Percentiles rank a stretch among this genome's conserved stretches.
These are phyloP conservation scores for Rutstroemia sydowiana DNA, from an alignment of 2,329 filamentous ascomycete species.

Conservation along the genomic window DNA sequence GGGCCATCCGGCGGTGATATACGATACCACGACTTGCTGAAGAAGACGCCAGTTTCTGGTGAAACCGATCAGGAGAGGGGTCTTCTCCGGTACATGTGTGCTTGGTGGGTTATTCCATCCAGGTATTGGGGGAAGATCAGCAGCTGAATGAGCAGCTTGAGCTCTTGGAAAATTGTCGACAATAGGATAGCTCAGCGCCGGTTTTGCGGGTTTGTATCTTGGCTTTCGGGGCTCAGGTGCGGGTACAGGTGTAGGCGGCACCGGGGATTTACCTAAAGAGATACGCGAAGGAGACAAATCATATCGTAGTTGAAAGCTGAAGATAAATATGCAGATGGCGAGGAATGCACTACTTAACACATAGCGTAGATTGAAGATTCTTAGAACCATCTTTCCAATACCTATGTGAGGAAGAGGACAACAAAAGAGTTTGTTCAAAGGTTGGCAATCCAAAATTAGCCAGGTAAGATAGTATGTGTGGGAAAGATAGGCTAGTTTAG, in stretches of 20 bases:
- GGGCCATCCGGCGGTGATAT: constrained; percentile 54
- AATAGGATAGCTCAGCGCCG: constrained; percentile 15
- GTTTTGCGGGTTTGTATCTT: constrained; percentile 13
- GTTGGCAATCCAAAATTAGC: too few relatives aligned
- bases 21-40: constrained; percentile 47
- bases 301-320: not conserved
- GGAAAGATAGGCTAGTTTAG: too few relatives aligned
- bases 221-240: constrained; percentile 2
- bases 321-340: too few relatives aligned
- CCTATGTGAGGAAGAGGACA: too few relatives aligned
- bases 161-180: constrained; percentile 26
- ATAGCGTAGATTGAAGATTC: too few relatives aligned
- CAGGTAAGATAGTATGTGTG: too few relatives aligned
- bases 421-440: too few relatives aligned
- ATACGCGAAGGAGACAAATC: not conserved
- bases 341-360: too few relatives aligned
- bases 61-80: constrained; percentile 53
- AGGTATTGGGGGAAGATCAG: constrained; percentile 36
- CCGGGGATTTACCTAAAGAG: not conserved
- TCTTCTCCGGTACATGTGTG: constrained; percentile 34
- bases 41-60: constrained; percentile 48
- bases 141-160: constrained; percentile 16
- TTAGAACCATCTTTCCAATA: too few relatives aligned
- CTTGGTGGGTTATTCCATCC: constrained; percentile 38
- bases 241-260: not conserved